Base-by-base conservation (phyloP, 140 eudicot genomes). In the Stevia rebaudiana region DNA sequence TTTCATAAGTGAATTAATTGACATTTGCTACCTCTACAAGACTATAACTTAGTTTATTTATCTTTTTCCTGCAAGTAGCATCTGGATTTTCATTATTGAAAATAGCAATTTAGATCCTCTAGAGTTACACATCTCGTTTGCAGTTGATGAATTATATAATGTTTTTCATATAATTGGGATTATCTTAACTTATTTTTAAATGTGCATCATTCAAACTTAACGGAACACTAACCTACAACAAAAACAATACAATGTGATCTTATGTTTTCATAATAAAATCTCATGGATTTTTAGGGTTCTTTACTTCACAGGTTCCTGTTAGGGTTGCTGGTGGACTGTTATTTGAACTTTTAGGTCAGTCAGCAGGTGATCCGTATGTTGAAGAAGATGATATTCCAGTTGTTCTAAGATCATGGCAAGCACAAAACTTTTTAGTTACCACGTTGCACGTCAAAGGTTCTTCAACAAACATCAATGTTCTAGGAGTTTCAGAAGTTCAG, bases 341-440 rank as follows among this genome's bases (percentile, higher is more conserved):
- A 30, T 88, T 88, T 80, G 96, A 88, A 65, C 92, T 86, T 3
- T 67, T 86, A 43, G 95, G 95, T 16, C 95, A 81, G 75, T 89
- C 97, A 15, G 92, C 84, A 19, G 95, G 97, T 23, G 97, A 89
- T 77, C 95, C 97, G 13, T 56, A 40, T 72, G 77, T 50, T 19
- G 85, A 86, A 44, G 96, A 88, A 79, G 92, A 89, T 71, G 97
- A 89, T 37, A 81, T 89, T 48, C 97, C 95, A 0, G 83, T 86
- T 24, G 97, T 89, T 22, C 30, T 89, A 44, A 76, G 97, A 21
- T 86, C 97, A 5, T 89, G 95, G 95, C 92, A 89, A 66, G 86
- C 95, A 11, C 97, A 86, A 19, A 89, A 89, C 69, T 89, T 83
- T 37, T 35, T 89, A 69, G 74, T 89, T 33, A 89, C 95, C 25